Evolutionary conservation across 352 stramenopile genomes (phyloP), one percentile per base, ranked within the genome.

Genomic region (Pythium aristosporum): DNA sequence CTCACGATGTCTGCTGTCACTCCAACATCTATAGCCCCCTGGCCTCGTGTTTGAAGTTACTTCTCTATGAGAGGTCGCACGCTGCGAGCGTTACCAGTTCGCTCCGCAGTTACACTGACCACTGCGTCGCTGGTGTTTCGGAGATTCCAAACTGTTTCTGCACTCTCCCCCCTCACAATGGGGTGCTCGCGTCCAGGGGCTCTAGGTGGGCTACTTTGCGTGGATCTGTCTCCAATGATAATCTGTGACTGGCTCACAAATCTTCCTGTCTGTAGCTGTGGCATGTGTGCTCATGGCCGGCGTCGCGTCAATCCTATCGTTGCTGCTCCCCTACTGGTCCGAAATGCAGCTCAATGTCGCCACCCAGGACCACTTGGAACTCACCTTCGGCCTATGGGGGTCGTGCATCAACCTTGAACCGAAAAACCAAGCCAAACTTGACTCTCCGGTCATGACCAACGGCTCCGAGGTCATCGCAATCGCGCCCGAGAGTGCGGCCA

Each of bases 321-420:
- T 89, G 15, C 46, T 85, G 11, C 50, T 89, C 25, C 80, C 80
- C 8, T 89, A 82, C 56, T 89, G 80, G 80, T 84, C 75, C 23
- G 68, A 68, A 50, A 65, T 68, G 53, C 41, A 53, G 41, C 30
- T 72, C 8, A 23, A 61, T 2, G 18, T 60, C 5, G 21, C 32
- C 7, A 47, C 36, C 7, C n/a, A 56, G 13, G 59, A 67, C 2
- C 64, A 69, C 42, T 34, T 83, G 12, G 76, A 89, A 61, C 55
- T 89, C 43, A 72, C 62, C 3, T 74, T 85, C 46, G 77, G 80
- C 0, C 64, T 87, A 11, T 89, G 80, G 80, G 80, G 76, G 4
- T 76, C 77, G 1, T 89, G 77, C 20, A 58, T 87, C 25, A 82
- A 75, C 60, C 56, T 80, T 11, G 68, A 82, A 67, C 71, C 72